Percentiles rank a stretch among this genome's conserved stretches.
Conservation (phyloP, 1,139 yeast species). For the Taphrina sp. region DNA sequence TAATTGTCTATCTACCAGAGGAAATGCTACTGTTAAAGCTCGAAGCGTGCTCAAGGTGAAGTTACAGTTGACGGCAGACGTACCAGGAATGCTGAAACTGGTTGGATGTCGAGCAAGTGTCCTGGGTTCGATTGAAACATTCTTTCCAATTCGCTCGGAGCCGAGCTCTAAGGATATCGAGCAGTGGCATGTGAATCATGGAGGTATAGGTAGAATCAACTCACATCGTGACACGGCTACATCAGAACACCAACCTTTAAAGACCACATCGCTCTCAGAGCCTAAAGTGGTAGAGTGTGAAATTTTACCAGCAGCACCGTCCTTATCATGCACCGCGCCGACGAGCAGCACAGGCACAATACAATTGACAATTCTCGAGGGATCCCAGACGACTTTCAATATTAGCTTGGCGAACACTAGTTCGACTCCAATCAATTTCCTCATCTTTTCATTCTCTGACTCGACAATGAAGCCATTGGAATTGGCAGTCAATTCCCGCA, state of each 20-base stretch:
- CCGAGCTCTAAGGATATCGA: constrained; percentile 41
- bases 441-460: constrained; percentile 67
- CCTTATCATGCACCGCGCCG: too few species aligned
- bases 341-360: too few species aligned
- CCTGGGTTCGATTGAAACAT: constrained; percentile 48
- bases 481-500: constrained; percentile 44
- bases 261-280: too few species aligned
- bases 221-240: not conserved
- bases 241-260: too few species aligned
- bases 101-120: constrained; percentile 52
- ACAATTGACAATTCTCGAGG: constrained; percentile 68
- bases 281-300: constrained; percentile 5
- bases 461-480: constrained; percentile 68
- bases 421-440: constrained; percentile 53
- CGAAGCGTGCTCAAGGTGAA: constrained; percentile 41
- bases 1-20: constrained; percentile 33
- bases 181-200: constrained; percentile 34
- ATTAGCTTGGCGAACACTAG: constrained; percentile 61
- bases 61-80: constrained; percentile 50
- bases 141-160: constrained; percentile 42
- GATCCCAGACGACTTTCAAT: constrained; percentile 58
- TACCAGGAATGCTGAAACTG: constrained; percentile 49
- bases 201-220: constrained; percentile 34
- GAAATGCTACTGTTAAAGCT: constrained; percentile 43
- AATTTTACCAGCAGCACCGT: constrained; percentile 32